A percentile compares a stretch with the other conserved stretches of the same genome.
Conservation (phyloP, 257 asterid species). For the Ophiorrhiza pumila region DNA sequence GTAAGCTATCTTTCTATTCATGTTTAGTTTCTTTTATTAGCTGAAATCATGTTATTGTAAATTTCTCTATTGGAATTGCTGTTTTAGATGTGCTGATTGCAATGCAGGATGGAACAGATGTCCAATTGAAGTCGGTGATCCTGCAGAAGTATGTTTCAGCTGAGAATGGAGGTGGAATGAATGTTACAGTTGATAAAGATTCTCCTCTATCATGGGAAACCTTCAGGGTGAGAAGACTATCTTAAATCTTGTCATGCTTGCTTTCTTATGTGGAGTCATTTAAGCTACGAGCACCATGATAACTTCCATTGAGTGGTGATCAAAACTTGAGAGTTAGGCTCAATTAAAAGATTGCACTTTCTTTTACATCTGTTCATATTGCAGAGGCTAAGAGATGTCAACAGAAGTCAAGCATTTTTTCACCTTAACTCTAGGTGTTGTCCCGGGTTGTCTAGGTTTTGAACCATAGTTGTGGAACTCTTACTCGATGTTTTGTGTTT, state of each 20-base stretch:
- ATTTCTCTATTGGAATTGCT: not conserved
- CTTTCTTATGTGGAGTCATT: no score
- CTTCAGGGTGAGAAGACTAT: constrained; percentile 43
- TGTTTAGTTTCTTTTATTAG: not conserved
- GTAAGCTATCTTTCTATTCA: constrained; percentile 15
- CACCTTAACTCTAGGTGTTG: not conserved
- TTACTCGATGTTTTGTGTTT: not conserved
- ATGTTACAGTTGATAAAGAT: constrained; percentile 56
- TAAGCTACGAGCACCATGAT: no score
- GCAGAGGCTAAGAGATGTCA: not conserved
- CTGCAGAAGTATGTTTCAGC: constrained; percentile 60
- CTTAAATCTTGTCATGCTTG: constrained; percentile 9
- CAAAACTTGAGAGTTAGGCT: not conserved
- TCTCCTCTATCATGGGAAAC: constrained; percentile 70
- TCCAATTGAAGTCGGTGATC: constrained; percentile 53
- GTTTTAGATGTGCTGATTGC: constrained; percentile 18
- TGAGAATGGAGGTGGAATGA: constrained; percentile 66
- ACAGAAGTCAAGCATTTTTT: not conserved
- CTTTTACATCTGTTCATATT: not conserved
- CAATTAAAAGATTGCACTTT: constrained; percentile 1
- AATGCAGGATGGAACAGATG: constrained; percentile 78
- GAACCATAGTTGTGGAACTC: not conserved
- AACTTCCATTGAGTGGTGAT: no score
- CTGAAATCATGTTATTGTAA: not conserved
- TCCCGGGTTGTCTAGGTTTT: not conserved